Evolutionary conservation across 1,284 basidiomycete species (phyloP), one percentile per base, ranked within the genome.

Genomic region (Cutaneotrichosporon spelunceum): DNA sequence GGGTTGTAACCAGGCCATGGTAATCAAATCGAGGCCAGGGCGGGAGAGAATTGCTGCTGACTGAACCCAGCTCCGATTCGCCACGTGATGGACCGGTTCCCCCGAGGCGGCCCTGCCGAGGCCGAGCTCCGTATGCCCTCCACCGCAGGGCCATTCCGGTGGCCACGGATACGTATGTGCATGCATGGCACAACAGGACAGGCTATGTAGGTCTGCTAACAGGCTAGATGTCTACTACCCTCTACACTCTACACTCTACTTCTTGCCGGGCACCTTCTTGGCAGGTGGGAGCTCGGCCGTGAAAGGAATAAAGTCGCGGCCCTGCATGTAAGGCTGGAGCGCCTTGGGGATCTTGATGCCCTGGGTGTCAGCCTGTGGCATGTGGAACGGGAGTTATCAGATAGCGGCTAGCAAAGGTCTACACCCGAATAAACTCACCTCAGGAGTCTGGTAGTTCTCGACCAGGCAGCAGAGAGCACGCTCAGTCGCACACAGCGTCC

Each of bases 391-490:
- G 16, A 19, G 39, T 42, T 42, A 42, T 42, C 39, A 42, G 39
- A 48, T 29, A 29, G 23, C 24, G 27, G 10, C 23, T 24, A 11
- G 2, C 11, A 92, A 91, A 66, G 87, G 85, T 33, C 97, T 83
- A 1, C 97, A 81, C 49, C 94, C 94, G 87, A 93, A 70, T 23
- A 16, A 19, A 81, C 86, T 68, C 72, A 93, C 92, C 61, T 97
- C 93, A 0, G 88, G 84, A 1, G 93, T 98, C 81, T 99, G 96
- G 78, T 94, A 94, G 80, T 99, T 99, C 81, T 99, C 95, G n/a
- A 93, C 95, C 53, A 99, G 73, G 80, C 96, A 98, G 81, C 95
- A 98, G 29, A 99, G 82, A 1, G 95, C 92, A 48, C 95, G 88
- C 80, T 96, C 92, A 0, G 95, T 98, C 2, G 96, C 95, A 70